These are phyloP conservation scores for Tricholoma bakamatsutake DNA, from an alignment of 768 basidiomycete genomes.

Conservation along the genomic window DNA sequence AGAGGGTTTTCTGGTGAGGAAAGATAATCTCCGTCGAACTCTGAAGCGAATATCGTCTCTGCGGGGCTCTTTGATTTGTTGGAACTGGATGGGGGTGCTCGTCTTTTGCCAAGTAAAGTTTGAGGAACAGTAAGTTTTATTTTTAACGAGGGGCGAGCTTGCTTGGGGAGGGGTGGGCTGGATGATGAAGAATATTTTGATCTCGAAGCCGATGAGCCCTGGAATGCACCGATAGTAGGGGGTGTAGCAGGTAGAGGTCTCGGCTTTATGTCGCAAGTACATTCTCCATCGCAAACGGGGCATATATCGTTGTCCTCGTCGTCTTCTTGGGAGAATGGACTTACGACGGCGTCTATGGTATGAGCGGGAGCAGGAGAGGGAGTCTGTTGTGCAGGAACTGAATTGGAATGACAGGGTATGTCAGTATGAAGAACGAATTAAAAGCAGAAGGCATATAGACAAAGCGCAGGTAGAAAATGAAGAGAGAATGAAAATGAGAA, in stretches of 20 bases:
- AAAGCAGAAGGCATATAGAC: not conserved
- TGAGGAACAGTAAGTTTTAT: constrained; percentile 68
- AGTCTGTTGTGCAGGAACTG: constrained; percentile 42
- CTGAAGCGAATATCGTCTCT: constrained; percentile 36
- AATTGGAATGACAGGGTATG: constrained; percentile 9
- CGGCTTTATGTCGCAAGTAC: constrained; percentile 63
- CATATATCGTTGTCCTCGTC: constrained; percentile 86
- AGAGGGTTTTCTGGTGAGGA: constrained; percentile 4
- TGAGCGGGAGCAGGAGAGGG: constrained; percentile 60
- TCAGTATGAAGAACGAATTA: constrained; percentile 4
- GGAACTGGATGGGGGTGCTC: constrained; percentile 14
- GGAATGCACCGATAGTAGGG: constrained; percentile 33
- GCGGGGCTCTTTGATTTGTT: constrained; percentile 23
- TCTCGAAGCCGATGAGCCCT: constrained; percentile 32
- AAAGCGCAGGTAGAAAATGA: too few species aligned
- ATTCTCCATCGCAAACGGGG: constrained; percentile 87
- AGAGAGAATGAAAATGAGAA: too few species aligned
- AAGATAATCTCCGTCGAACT: constrained; percentile 28
- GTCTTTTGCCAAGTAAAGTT: constrained; percentile 43
- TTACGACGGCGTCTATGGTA: constrained; percentile 49
- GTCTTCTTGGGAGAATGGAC: constrained; percentile 37
- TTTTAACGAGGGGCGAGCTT: constrained; percentile 45
- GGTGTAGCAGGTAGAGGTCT: constrained; percentile 22
- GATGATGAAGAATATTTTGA: constrained; percentile 21
- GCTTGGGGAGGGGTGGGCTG: constrained; percentile 21